Percentiles rank a stretch among this genome's conserved stretches.
These are phyloP conservation scores for Trichoderma afroharzianum DNA, from an alignment of 2,329 filamentous ascomycete species.

Conservation along the genomic window DNA sequence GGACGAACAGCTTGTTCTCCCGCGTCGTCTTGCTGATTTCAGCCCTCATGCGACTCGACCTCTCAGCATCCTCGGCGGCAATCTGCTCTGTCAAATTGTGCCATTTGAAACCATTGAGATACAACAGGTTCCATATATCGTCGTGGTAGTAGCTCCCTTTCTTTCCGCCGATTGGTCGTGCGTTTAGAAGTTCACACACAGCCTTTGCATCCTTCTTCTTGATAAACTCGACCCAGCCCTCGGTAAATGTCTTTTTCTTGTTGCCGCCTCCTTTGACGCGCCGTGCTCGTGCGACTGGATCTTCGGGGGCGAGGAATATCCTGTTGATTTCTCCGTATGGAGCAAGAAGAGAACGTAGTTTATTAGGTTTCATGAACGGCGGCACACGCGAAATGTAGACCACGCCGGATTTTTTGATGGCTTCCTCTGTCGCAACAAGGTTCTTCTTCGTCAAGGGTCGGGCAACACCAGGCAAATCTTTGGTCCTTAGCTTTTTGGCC, in stretches of 20 bases:
- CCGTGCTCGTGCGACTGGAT: constrained; percentile 60
- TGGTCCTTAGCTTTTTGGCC: constrained; percentile 28
- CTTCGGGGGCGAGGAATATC: constrained; percentile 76
- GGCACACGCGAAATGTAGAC: constrained; percentile 81
- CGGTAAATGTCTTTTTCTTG: constrained; percentile 76
- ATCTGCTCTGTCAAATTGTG: constrained; percentile 71
- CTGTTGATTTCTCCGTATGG: constrained; percentile 74
- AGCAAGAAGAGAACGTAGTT: constrained; percentile 69
- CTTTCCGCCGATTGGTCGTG: constrained; percentile 74
- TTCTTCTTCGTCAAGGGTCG: constrained; percentile 63
- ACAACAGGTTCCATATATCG: constrained; percentile 81
- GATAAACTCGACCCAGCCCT: constrained; percentile 83
- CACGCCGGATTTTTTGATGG: constrained; percentile 71
- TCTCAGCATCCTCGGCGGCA: constrained; percentile 74
- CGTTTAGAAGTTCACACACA: constrained; percentile 73
- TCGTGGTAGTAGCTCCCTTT: constrained; percentile 81
- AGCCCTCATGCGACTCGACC: constrained; percentile 69
- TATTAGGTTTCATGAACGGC: constrained; percentile 82
- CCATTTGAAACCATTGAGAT: constrained; percentile 84
- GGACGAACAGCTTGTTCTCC: constrained; percentile 78
- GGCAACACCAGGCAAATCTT: constrained; percentile 45
- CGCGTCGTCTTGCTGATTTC: constrained; percentile 72
- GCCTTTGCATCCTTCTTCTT: constrained; percentile 73
- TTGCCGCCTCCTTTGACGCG: constrained; percentile 73
- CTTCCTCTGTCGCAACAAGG: constrained; percentile 60